Evolutionary conservation across 2,329 filamentous ascomycete species (phyloP), one percentile per base, ranked within the genome.

Genomic region (Plenodomus tracheiphilus): DNA sequence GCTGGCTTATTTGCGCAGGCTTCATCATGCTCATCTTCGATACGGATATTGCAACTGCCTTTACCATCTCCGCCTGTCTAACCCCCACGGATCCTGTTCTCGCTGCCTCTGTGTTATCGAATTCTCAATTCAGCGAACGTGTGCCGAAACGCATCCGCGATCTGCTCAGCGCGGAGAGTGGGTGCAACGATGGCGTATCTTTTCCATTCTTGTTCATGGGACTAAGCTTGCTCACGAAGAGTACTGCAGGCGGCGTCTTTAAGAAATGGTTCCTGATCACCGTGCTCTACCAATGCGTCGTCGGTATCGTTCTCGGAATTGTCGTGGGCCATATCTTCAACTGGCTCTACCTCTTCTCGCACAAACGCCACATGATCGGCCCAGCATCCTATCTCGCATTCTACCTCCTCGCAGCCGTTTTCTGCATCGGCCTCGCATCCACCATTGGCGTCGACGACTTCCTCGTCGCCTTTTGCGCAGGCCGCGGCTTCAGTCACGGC

Each of bases 121-220:
- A 81, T 55, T 79, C 76, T 22, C 77, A 75, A 41, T 83, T 83
- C 68, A 79, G 77, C 45, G 70, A 70, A 1, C 62, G 81, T 13
- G 75, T 83, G 1, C 81, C 81, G 0, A 76, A 74, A 48, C 72
- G 80, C 4, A 64, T 83, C 37, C 76, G 76, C 36, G 72, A 82
- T 57, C 65, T 83, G 40, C 69, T 83, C 9, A 74, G 75, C 16
- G 80, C 81, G 0, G 81, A 84, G 55, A 79, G 75, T 36, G 81
- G 79, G 1, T 81, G 78, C 58, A 83, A 83, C 48, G 81, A 84
- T 52, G 81, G 78, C 8, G 70, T 80, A 4, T 79, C 78, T 0
- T 83, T 83, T 50, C 81, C 81, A 0, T 83, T 83, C 58, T 65
- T 83, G 1, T 83, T 81, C 56, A 63, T 79, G n/a, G 80, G 79